phyloP scores from a whole-genome alignment of 768 basidiomycete species.

The Kwoniella shandongensis region DNA sequence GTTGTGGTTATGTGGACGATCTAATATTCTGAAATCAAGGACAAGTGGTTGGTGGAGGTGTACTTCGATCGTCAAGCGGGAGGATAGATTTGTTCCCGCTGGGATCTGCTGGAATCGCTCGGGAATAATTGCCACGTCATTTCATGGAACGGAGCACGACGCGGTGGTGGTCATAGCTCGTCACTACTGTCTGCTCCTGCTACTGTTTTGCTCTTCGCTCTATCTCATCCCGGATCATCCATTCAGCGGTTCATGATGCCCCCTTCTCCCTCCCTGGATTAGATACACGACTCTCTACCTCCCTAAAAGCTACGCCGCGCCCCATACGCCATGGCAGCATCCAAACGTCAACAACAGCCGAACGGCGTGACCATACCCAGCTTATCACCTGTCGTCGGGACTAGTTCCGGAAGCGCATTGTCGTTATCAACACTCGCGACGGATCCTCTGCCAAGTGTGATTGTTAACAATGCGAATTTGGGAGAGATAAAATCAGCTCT shows the following conservation, averaged over 20 bases:
- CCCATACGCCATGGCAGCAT: constrained; percentile 3
- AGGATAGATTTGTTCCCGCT: constrained; percentile 1
- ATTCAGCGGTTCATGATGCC: no score
- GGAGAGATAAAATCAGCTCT: constrained; percentile 61
- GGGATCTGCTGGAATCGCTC: no score
- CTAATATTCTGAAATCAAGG: constrained; percentile 4
- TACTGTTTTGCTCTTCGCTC: no score
- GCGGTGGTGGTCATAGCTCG: no score
- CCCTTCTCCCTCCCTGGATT: no score
- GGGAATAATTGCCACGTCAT: background rate
- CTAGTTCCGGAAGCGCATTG: background rate
- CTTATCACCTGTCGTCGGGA: background rate
- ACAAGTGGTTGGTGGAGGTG: constrained; percentile 13
- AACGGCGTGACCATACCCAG: background rate
- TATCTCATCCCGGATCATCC: no score
- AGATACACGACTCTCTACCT: background rate
- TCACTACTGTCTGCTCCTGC: no score
- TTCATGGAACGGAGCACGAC: no score
- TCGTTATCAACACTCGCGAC: constrained; percentile 18
- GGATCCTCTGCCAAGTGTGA: constrained; percentile 53
- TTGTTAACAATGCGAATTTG: constrained; percentile 61
- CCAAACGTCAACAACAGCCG: background rate
- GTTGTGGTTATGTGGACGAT: no score
- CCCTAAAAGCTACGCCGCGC: background rate
- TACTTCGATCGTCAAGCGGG: no score